Evolutionary conservation across 495 filamentous ascomycete genomes (phyloP).

Genomic region (Pyrenopolyporus hunteri): DNA sequence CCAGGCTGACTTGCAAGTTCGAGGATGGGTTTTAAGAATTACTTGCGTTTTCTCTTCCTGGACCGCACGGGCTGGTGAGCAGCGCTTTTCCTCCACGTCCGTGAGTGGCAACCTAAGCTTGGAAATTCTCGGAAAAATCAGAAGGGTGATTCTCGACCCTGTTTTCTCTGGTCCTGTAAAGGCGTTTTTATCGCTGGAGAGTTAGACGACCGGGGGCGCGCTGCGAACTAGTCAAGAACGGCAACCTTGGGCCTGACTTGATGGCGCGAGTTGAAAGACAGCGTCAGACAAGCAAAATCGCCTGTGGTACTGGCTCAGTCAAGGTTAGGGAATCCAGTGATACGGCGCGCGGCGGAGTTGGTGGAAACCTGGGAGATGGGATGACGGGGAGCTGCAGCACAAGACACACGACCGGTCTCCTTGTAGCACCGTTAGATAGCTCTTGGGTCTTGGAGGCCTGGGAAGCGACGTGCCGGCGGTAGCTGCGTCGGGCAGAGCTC

Average conservation of each 20-base stretch:
- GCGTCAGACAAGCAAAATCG: constrained; percentile 55
- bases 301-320: constrained; percentile 50
- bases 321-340: constrained; percentile 49
- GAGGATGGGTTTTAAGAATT: constrained; percentile 5
- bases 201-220: constrained; percentile 34
- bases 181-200: constrained; percentile 23
- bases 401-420: constrained; percentile 44
- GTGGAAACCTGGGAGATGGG: constrained; percentile 48
- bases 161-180: constrained; percentile 8
- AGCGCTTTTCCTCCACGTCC: constrained; percentile 19
- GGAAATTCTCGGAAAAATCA: constrained; percentile 8
- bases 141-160: constrained; percentile 9
- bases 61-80: constrained; percentile 20
- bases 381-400: constrained; percentile 54
- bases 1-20: constrained; percentile 24
- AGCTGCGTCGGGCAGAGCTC: constrained; percentile 42
- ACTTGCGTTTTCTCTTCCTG: not conserved
- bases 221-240: constrained; percentile 27
- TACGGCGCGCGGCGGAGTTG: constrained; percentile 53
- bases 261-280: constrained; percentile 40
- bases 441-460: constrained; percentile 43
- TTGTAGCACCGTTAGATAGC: constrained; percentile 42
- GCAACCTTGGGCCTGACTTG: constrained; percentile 29
- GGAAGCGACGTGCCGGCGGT: constrained; percentile 43
- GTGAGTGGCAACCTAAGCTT: constrained; percentile 10